Conservation (phyloP, 2,329 filamentous ascomycete genomes). For the Colletotrichum sp. region DNA sequence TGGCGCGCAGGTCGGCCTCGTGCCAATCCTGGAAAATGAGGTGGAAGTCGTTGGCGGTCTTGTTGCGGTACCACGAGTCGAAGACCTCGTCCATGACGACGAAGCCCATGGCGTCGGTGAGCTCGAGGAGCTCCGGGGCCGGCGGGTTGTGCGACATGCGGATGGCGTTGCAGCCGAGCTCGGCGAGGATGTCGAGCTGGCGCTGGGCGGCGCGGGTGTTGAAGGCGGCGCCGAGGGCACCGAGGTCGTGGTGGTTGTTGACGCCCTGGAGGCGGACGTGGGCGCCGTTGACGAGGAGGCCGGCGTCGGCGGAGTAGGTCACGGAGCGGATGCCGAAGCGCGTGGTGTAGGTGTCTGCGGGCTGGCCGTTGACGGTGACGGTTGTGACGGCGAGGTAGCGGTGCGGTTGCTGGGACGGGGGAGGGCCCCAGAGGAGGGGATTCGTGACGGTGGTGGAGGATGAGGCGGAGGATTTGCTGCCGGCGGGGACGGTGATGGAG, state of each 20-base stretch:
- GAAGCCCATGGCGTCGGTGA: constrained; percentile 55
- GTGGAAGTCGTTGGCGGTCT: constrained; percentile 54
- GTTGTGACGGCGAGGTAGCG: constrained; percentile 52
- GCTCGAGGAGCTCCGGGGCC: constrained; percentile 52
- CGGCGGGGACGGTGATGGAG: constrained; percentile 32
- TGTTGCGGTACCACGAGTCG: constrained; percentile 53
- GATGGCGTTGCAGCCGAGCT: constrained; percentile 55
- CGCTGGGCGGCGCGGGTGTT: constrained; percentile 52
- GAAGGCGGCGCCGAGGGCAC: constrained; percentile 55
- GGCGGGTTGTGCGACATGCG: constrained; percentile 60
- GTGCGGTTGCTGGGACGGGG: constrained; percentile 49
- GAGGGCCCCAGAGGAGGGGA: constrained; percentile 54
- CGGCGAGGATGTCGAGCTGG: constrained; percentile 53
- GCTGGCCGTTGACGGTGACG: constrained; percentile 28
- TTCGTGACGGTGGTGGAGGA: constrained; percentile 31
- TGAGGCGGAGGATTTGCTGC: constrained; percentile 36
- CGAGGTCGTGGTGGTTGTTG: constrained; percentile 57
- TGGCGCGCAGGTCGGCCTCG: constrained; percentile 55
- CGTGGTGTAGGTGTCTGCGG: constrained; percentile 52
- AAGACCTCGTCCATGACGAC: constrained; percentile 60
- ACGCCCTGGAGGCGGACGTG: constrained; percentile 48
- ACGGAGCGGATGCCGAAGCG: constrained; percentile 54
- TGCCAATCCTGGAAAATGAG: constrained; percentile 58
- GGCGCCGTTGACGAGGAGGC: constrained; percentile 52
- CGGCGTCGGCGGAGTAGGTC: constrained; percentile 41